Evolutionary conservation across 2,329 filamentous ascomycete genomes (phyloP).

Genomic region (Aspergillus pseudoterreus): DNA sequence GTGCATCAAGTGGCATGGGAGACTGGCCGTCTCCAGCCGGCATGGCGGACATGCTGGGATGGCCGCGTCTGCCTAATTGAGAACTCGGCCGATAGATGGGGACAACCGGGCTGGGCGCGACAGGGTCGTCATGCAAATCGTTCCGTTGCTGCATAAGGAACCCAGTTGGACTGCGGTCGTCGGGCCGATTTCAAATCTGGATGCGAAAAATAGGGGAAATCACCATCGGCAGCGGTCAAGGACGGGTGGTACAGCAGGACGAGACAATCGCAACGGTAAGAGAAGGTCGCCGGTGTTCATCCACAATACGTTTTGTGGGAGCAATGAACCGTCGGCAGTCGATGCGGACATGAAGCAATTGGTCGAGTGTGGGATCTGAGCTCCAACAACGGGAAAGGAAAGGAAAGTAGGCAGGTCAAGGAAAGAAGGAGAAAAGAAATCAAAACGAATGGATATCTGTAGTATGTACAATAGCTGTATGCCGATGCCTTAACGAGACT

Average conservation of each 20-base stretch:
- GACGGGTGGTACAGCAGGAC: neutral
- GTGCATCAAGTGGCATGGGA: slow-evolving; percentile 11
- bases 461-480: too few species aligned
- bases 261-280: neutral
- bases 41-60: slow-evolving; percentile 22
- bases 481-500: too few species aligned
- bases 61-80: slow-evolving; percentile 20
- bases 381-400: neutral
- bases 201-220: slow-evolving; percentile 5
- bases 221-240: slow-evolving; percentile 9
- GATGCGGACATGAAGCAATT: too few species aligned
- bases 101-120: slow-evolving; percentile 33
- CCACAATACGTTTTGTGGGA: too few species aligned
- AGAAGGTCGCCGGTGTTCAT: neutral
- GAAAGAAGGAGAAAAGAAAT: neutral
- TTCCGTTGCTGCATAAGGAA: slow-evolving; percentile 29
- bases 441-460: too few species aligned
- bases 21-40: slow-evolving; percentile 13
- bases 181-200: slow-evolving; percentile 17
- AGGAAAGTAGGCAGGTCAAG: neutral
- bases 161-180: slow-evolving; percentile 8
- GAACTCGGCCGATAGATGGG: slow-evolving; percentile 30
- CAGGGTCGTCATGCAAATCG: slow-evolving; percentile 21
- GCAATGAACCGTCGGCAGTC: too few species aligned
- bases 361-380: neutral